Evolutionary conservation across 139 green algal species (phyloP).

Genomic region (Picochlorum costavermella): DNA sequence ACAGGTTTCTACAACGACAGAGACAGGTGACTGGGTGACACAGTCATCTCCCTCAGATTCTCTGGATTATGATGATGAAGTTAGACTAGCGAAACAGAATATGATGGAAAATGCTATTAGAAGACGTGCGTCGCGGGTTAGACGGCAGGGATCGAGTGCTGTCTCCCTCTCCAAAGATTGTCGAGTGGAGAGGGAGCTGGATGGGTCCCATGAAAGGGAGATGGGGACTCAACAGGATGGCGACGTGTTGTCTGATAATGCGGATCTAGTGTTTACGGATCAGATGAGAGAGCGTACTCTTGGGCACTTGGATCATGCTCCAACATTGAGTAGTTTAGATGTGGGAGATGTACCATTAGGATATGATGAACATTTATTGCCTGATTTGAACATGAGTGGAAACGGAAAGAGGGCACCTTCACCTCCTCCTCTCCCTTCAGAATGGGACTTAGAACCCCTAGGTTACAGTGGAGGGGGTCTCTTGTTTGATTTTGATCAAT

Average conservation of each 20-base stretch:
- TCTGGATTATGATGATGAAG: constrained; percentile 12
- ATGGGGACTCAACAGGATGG: no score
- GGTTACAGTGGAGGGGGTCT: neutral
- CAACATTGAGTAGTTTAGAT: constrained; percentile 4
- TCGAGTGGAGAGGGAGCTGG: neutral
- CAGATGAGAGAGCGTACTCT: no score
- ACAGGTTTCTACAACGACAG: constrained; percentile 21
- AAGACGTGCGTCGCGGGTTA: neutral
- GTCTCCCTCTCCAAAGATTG: neutral
- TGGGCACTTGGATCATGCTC: constrained; percentile 1
- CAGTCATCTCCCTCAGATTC: constrained; percentile 13
- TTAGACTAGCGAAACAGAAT: neutral
- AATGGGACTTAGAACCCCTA: constrained; percentile 18
- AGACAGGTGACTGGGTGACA: constrained; percentile 9
- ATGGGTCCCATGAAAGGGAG: neutral
- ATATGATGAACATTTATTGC: constrained; percentile 2
- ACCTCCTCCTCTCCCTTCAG: constrained; percentile 26
- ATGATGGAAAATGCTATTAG: constrained; percentile 1
- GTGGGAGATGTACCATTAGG: neutral
- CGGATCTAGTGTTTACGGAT: constrained; percentile 9
- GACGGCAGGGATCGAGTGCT: neutral
- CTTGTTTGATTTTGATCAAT: constrained; percentile 39
- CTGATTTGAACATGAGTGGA: neutral
- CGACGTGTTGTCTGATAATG: neutral
- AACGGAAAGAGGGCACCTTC: constrained; percentile 16